These are phyloP conservation scores for Neofusicoccum umdonicola DNA, from an alignment of 2,329 filamentous ascomycete species.

Conservation along the genomic window DNA sequence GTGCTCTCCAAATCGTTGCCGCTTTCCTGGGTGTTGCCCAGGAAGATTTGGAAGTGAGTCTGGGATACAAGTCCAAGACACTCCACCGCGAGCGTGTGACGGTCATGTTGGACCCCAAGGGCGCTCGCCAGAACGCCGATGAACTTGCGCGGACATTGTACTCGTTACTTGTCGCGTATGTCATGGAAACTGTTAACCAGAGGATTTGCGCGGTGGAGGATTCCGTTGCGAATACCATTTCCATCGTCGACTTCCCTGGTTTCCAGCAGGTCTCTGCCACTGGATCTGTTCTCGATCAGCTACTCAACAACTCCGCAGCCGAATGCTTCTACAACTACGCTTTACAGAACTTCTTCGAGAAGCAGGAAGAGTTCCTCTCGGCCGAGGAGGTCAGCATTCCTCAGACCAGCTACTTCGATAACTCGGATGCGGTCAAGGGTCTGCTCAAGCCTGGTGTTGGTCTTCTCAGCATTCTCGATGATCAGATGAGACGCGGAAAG, in stretches of 20 bases:
- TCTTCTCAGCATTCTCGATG: constrained; percentile 88
- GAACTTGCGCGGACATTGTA: constrained; percentile 92
- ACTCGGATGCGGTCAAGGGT: constrained; percentile 88
- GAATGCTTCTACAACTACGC: constrained; percentile 92
- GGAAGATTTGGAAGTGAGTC: constrained; percentile 77
- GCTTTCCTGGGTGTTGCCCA: constrained; percentile 89
- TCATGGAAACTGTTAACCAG: constrained; percentile 91
- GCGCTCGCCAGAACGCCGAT: constrained; percentile 87
- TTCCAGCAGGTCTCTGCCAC: constrained; percentile 85
- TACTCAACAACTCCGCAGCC: constrained; percentile 90
- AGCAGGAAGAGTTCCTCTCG: constrained; percentile 88
- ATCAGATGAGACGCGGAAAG: constrained; percentile 86
- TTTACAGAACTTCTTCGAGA: constrained; percentile 92
- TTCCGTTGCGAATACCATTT: constrained; percentile 86
- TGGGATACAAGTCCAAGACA: constrained; percentile 96
- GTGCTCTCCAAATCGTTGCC: constrained; percentile 78
- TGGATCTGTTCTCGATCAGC: constrained; percentile 81
- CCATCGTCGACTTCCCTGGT: constrained; percentile 93
- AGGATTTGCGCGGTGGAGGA: constrained; percentile 84
- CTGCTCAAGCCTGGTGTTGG: constrained; percentile 91
- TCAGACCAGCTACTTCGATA: constrained; percentile 96
- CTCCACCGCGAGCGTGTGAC: constrained; percentile 96
- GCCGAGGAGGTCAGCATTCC: constrained; percentile 88
- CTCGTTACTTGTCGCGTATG: constrained; percentile 86
- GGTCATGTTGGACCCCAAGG: constrained; percentile 91